These are phyloP conservation scores for Podaxis sp. DNA, from an alignment of 768 basidiomycete genomes.

Conservation along the genomic window DNA sequence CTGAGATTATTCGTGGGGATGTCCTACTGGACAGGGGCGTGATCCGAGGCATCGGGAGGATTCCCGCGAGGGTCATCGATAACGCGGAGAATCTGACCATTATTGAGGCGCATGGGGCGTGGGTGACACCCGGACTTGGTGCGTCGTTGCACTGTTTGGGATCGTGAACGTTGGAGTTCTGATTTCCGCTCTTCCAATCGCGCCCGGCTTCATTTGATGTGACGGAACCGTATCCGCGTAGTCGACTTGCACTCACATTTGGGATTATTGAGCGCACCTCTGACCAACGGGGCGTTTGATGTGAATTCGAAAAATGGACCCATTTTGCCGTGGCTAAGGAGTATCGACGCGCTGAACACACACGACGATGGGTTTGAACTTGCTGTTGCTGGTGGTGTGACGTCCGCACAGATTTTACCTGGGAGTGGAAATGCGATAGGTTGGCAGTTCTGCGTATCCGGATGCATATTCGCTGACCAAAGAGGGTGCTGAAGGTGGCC, in stretches of 20 bases:
- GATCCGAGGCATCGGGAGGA: conserved; percentile 55
- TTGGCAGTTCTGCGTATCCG: conserved; percentile 22
- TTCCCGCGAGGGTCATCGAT: conserved; percentile 37
- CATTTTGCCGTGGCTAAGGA: conserved; percentile 75
- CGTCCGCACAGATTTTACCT: conserved; percentile 78
- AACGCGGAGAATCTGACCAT: conserved; percentile 44
- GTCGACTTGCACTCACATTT: conserved; percentile 82
- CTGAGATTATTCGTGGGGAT: conserved; percentile 57
- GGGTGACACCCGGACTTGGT: conserved; percentile 71
- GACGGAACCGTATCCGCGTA: conserved; percentile 19
- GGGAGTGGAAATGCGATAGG: conserved; percentile 78
- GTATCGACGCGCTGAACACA: conserved; percentile 83
- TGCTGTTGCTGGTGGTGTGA: conserved; percentile 85
- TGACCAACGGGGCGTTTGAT: conserved; percentile 49
- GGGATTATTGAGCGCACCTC: conserved; percentile 70
- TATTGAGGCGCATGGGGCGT: conserved; percentile 61
- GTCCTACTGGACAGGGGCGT: conserved; percentile 68
- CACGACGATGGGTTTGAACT: conserved; percentile 75
- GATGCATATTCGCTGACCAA: neutral
- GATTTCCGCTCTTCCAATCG: neutral
- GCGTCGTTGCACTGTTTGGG: conserved; percentile 15
- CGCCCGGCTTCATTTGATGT: neutral
- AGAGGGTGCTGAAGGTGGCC: conserved; percentile 55
- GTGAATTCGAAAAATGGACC: conserved; percentile 67
- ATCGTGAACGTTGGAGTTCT: neutral